Base-by-base conservation (phyloP, 306 rosid species). In the Vigna hirtella region DNA sequence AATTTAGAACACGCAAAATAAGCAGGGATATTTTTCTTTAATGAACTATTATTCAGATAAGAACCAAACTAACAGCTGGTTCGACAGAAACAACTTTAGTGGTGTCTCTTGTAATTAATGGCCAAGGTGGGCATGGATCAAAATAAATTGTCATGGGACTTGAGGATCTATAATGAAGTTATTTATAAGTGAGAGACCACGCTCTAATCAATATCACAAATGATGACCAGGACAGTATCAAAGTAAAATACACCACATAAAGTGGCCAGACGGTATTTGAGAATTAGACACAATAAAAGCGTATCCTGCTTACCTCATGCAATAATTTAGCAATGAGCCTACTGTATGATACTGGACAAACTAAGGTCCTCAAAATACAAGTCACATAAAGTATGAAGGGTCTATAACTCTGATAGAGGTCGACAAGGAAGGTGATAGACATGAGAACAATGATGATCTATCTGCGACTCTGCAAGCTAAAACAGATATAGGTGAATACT, bases 61-160 rank as follows among this genome's bases (percentile, higher is more conserved):
- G 51, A 61, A 45, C 5, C 16, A 36, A 14, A 78, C 18, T 36
- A 22, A 74, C 15, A 63, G 76, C 48, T 16, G 38, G 32, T 3
- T 9, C 0, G 2, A 9, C 14, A 47, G 48, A 34, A 65, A 47
- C 70, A 51, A 53, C 64, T 68, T 38, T 8, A 53, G 65, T 3
- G 36, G 30, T 4, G 51, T 56, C 40, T 56, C n/a, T 28, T 74
- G 36, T 62, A 62, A 56, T 28, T 55, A 22, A 53, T 77, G 48
- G 74, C 57, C 40, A n/a, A 77, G 58, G 56, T 66, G 68, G 81
- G 43, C 66, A 48, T 66, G 68, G 81, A 66, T 77, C 12, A 16
- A 22, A 16, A 20, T 26, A 70, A 77, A 55, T 42, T 55, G 34
- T 20, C 70, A 12, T 12, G 34, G n/a, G 30, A 28, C 13, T 28